A percentile compares a stretch with the other conserved stretches of the same genome.
phyloP scores from a whole-genome alignment of 129 eudicot species.

The Centella asiatica region DNA sequence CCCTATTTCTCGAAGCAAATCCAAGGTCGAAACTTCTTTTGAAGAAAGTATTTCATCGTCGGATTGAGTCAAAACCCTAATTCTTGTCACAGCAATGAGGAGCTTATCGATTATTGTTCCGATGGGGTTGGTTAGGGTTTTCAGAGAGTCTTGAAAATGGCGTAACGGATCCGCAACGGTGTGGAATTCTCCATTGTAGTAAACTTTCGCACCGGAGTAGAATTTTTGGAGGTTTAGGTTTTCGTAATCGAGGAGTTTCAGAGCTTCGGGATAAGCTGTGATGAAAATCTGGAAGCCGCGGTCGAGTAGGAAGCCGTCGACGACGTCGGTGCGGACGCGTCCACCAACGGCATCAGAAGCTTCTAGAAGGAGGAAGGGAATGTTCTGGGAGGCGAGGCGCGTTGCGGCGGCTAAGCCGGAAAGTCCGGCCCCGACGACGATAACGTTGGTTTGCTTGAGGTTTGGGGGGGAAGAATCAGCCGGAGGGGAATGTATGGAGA shows the following conservation, averaged over 20 bases:
- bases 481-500: slow-evolving; percentile 37
- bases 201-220: slow-evolving; percentile 81
- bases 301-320: slow-evolving; percentile 93
- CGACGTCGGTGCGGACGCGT: slow-evolving; percentile 81
- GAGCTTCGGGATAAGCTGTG: slow-evolving; percentile 92
- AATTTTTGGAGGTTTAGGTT: slow-evolving; percentile 49
- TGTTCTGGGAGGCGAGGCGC: slow-evolving; percentile 54
- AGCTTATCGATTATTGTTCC: slow-evolving; percentile 60
- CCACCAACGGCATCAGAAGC: slow-evolving; percentile 92
- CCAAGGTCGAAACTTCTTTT: slow-evolving; percentile 39
- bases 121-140: slow-evolving; percentile 58
- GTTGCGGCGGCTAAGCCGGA: slow-evolving; percentile 87
- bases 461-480: slow-evolving; percentile 17
- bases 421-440: slow-evolving; percentile 84
- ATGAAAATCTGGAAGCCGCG: slow-evolving; percentile 97
- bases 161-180: slow-evolving; percentile 87
- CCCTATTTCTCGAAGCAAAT: slow-evolving; percentile 42
- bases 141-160: slow-evolving; percentile 55
- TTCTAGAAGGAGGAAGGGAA: slow-evolving; percentile 73
- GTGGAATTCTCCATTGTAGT: slow-evolving; percentile 50
- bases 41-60: slow-evolving; percentile 53
- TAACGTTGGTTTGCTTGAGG: slow-evolving; percentile 34
- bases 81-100: slow-evolving; percentile 54
- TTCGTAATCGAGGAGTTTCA: slow-evolving; percentile 47
- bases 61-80: slow-evolving; percentile 54